Conservation (phyloP, 208 protist species). For the Trypanosoma scelopori region DNA sequence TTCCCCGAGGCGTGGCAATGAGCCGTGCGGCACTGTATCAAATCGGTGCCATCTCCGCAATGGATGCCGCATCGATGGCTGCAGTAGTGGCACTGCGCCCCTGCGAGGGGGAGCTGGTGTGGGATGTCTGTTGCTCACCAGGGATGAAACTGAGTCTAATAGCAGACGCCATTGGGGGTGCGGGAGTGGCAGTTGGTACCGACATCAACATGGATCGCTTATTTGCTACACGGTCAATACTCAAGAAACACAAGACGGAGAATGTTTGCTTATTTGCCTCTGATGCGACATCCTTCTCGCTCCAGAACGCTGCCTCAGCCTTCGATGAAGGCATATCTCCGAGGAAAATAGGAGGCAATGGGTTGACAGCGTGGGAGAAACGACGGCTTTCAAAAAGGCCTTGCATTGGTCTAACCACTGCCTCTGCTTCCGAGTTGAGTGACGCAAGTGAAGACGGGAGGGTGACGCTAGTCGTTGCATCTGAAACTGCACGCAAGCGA, state of each 20-base stretch:
- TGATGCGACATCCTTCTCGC: slow-evolving; percentile 38
- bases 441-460: neutral
- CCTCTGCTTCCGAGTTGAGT: neutral
- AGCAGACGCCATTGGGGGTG: slow-evolving; percentile 49
- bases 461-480: slow-evolving; percentile 17
- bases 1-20: slow-evolving; percentile 46
- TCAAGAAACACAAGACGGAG: slow-evolving; percentile 35
- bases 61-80: slow-evolving; percentile 86
- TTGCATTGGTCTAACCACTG: neutral
- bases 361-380: slow-evolving; percentile 33
- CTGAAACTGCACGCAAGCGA: neutral
- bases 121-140: slow-evolving; percentile 88
- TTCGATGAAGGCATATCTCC: slow-evolving; percentile 20
- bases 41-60: slow-evolving; percentile 49
- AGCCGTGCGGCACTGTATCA: slow-evolving; percentile 32
- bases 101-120: slow-evolving; percentile 49
- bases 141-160: slow-evolving; percentile 84
- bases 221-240: slow-evolving; percentile 44
- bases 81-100: slow-evolving; percentile 77
- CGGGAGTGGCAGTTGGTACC: slow-evolving; percentile 61
- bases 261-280: slow-evolving; percentile 52
- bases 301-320: slow-evolving; percentile 13
- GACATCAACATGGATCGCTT: slow-evolving; percentile 68
- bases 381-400: slow-evolving; percentile 14
- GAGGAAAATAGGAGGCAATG: slow-evolving; percentile 3